Base-by-base conservation (phyloP, 169 alveolate species). In the Babesia divergens region DNA sequence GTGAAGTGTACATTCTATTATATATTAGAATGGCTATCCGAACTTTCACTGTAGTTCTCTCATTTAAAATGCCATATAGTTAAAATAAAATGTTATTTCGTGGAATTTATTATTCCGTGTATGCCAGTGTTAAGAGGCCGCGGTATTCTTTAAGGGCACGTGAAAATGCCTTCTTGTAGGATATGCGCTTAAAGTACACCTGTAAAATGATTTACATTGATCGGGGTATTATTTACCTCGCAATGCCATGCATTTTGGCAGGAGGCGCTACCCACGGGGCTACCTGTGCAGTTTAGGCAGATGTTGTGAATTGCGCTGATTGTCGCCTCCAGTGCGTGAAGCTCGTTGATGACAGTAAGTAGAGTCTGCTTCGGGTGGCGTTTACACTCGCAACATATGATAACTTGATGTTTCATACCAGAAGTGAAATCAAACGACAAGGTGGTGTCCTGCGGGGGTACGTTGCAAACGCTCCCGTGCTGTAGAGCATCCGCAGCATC, bases 181-280 rank as follows among this genome's bases (percentile, higher is more conserved):
- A 26, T 72, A 82, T 56, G 35, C 79, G 43, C 44, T 51, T 28
- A 54, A 56, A 49, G 58, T 59, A 43, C 35, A 74, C 65, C 81
- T 72, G 44, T 16, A 31, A 11, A 32, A 38, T 20, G 5, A n/a
- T 43, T n/a, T n/a, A n/a, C n/a, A n/a, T n/a, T n/a, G n/a, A n/a
- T 44, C 31, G 13, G 42, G 32, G 60, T 47, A 66, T n/a, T n/a
- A n/a, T 51, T 51, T 31, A 82, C 71, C 46, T 71, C 71, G 22
- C 89, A 82, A 54, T 82, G 89, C 51, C 80, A 64, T 26, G 89
- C 84, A 47, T 82, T 74, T n/a, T 71, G 76, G 43, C 89, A 82
- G n/a, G 81, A 74, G 38, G 65, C 46, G 26, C 82, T 82, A 35
- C 59, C 74, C 56, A 65, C 71, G 46, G 80, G 79, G 18, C 83